Percentiles rank a stretch among this genome's conserved stretches.
These are phyloP conservation scores for Phytophthora melonis DNA, from an alignment of 352 stramenopile species.

Conservation along the genomic window DNA sequence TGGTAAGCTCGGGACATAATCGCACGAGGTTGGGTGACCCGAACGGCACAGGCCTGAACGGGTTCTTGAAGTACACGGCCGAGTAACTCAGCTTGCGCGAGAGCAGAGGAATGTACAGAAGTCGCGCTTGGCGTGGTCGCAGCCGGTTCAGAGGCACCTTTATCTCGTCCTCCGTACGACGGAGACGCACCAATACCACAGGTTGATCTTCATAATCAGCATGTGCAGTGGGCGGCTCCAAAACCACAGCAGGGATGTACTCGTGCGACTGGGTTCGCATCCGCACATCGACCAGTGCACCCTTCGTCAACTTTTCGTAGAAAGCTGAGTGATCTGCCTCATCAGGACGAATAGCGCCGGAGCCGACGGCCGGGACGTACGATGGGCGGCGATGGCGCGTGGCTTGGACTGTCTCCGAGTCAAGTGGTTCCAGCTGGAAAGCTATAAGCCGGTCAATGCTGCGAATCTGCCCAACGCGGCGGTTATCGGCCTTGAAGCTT, in stretches of 20 bases:
- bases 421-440: constrained; percentile 84
- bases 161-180: constrained; percentile 77
- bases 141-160: constrained; percentile 75
- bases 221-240: constrained; percentile 48
- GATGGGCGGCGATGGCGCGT: constrained; percentile 83
- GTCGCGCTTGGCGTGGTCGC: constrained; percentile 69
- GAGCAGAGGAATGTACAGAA: constrained; percentile 85
- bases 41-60: constrained; percentile 88
- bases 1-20: constrained; percentile 85
- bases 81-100: constrained; percentile 90
- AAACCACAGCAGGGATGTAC: constrained; percentile 70
- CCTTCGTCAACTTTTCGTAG: constrained; percentile 67
- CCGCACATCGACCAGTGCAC: constrained; percentile 77
- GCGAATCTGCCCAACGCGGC: constrained; percentile 84
- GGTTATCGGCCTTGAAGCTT: constrained; percentile 89
- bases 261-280: constrained; percentile 76
- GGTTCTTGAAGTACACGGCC: constrained; percentile 91
- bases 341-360: constrained; percentile 41
- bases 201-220: constrained; percentile 55
- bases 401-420: constrained; percentile 71
- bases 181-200: constrained; percentile 68
- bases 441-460: constrained; percentile 89
- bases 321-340: constrained; percentile 61
- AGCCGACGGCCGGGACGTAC: constrained; percentile 54
- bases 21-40: constrained; percentile 88